Base-by-base conservation (phyloP, 2,329 filamentous ascomycete genomes). In the Biscogniauxia mediterranea region DNA sequence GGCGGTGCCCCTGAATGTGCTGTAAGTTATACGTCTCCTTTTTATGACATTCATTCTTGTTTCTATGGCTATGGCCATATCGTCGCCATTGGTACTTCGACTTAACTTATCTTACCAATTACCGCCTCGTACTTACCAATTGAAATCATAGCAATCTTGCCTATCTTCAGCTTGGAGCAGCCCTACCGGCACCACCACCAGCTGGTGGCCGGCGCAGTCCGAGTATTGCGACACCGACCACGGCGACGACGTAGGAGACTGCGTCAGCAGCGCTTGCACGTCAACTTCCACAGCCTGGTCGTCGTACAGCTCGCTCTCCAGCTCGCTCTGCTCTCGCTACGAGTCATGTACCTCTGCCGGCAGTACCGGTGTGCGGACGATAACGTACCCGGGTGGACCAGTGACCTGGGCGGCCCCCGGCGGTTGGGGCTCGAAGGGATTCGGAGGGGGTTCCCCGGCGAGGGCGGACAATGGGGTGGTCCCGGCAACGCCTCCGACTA, bases 1-100 rank as follows among this genome's bases (percentile, higher is more conserved):
- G 63, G 62, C 58, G 78, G 75, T 17, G 78, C 77, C 1, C 78
- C 78, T 8, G 71, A 73, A 42, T 80, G 78, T 63, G 78, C 77
- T 64, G 78, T 80, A 70, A 68, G 78, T 76, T 20, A 32, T 52
- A 54, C 15, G 5, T 25, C 20, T 52, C 25, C 49, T 32, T 9
- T 32, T 9, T 13, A 6, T 32, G 7, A 13, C 53, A 23, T 32
- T 25, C 20, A 23, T 46, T 49, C 17, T n/a, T n/a, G n/a, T n/a
- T 28, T 25, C 46, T 52, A 20, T 25, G 3, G 7, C 28, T 32
- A 2, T 32, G 11, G 28, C 25, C 28, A 8, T 19, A 23, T 23
- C 51, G 4, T 52, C 9, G 53, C 23, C 42, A 38, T 53, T 32
- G 23, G 5, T 23, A 17, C 26, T 11, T 23, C 23, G 5, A 23